phyloP scores from a whole-genome alignment of 78 protist genomes.

The Planoprotostelium fungivorum region DNA sequence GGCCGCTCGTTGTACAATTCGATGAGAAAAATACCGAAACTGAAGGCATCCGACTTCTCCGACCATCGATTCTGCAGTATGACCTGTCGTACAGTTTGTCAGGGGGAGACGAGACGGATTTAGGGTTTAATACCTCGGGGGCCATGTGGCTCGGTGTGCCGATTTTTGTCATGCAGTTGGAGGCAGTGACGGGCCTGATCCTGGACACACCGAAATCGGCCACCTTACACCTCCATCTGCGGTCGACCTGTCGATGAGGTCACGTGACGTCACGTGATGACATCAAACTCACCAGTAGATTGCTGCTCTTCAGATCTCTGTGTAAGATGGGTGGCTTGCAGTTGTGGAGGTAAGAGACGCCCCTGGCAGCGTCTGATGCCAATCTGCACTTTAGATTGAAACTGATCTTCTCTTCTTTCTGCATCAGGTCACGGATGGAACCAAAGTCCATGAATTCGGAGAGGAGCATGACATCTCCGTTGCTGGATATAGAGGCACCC shows the following conservation, averaged over 20 bases:
- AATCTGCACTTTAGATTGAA: background rate
- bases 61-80: background rate
- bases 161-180: constrained; percentile 24
- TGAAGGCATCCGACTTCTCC: background rate
- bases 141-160: constrained; percentile 61
- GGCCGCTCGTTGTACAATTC: background rate
- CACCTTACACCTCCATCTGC: constrained; percentile 32
- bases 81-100: background rate
- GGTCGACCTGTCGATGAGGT: constrained; percentile 4
- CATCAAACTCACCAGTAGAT: constrained; percentile 19
- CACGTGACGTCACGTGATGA: background rate
- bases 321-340: constrained; percentile 63
- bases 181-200: constrained; percentile 7
- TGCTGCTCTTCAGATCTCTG: constrained; percentile 57
- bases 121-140: constrained; percentile 46
- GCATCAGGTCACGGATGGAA: background rate
- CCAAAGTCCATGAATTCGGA: background rate
- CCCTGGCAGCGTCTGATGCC: background rate
- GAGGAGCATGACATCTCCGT: background rate
- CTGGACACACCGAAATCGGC: constrained; percentile 45
- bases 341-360: constrained; percentile 40
- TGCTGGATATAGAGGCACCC: background rate
- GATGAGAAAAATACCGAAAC: background rate
- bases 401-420: background rate
- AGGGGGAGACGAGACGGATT: background rate